Base-by-base conservation (phyloP, 768 basidiomycete genomes). In the Mycena metata region DNA sequence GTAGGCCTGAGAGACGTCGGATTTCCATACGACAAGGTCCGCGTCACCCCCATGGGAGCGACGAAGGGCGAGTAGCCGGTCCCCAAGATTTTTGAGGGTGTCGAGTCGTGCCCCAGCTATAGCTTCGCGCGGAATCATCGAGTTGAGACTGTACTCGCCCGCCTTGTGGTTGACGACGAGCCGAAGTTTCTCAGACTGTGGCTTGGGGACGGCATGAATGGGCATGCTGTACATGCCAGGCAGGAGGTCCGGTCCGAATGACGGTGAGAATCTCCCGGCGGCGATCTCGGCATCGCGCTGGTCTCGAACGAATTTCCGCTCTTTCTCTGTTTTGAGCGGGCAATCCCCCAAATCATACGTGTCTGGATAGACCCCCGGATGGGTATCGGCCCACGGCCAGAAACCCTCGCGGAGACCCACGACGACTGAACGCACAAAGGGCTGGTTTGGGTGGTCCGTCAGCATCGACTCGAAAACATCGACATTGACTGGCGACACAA, bases 221-320 rank as follows among this genome's bases (percentile, higher is more conserved):
- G 83, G 86, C 55, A 78, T 76, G 33, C 71, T 74, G 49, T 81
- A 79, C 85, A 88, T 87, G 0, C 84, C 84, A 0, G 81, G 84
- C 0, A 83, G 72, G 1, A 84, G 76, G 3, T 80, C 65, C 4
- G 57, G 24, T 1, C 78, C 77, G 69, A 85, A 84, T 2, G 78
- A 69, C 30, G 60, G 49, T 10, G 79, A 82, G 64, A 74, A 80
- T 16, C 73, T 69, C 5, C 69, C 42, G 11, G 15, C 8, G 8
- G 11, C 11, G 19, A 43, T 43, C 19, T 43, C 42, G 5, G 8
- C 19, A 13, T 43, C 42, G 4, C 42, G 42, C 42, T 43, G 42
- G 5, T 43, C 7, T 6, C 42, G 13, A 4, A 43, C 42, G 11
- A 43, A 43, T 8, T 6, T 15, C 1, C 42, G 42, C 19, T 43